Base-by-base conservation (phyloP, 2,329 filamentous ascomycete species). In the Myrmaecium sp. region DNA sequence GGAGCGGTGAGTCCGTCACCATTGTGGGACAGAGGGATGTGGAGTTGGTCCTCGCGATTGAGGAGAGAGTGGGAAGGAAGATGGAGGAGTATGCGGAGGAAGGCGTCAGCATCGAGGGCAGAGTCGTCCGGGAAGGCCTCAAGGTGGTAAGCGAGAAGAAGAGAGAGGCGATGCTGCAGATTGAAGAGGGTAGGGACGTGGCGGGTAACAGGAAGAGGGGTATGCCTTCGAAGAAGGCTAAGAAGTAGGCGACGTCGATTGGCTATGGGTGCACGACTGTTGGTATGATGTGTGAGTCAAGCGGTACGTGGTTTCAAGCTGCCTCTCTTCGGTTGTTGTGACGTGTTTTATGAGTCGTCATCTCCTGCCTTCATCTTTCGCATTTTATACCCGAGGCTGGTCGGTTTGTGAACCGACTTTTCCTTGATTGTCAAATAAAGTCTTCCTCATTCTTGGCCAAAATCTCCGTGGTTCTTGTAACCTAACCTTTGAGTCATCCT, bases 141-240 rank as follows among this genome's bases (percentile, higher is more conserved):
- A 94, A 92, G 63, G 52, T 81, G 23, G 89, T 98, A 5, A 76
- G 79, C n/a, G 80, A 91, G 60, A 92, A 86, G 67, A 94, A 93
- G 65, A 68, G 84, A 30, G 83, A 94, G 55, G 89, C 86, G 1
- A 49, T 86, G 49, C 52, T 94, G 40, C 81, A 91, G 52, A 81
- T 95, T 37, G 89, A 94, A 49, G 82, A 95, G 54, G 77, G 80
- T 7, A 74, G 77, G 41, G 84, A 95, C 54, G 82, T 94, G 4
- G 71, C 78, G 30, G 89, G 89, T n/a, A 89, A 91, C 59, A 60
- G 69, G 38, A 60, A 58, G 39, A 62, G 38, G 28, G 49, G 50
- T 3, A 44, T 53, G 43, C 14, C 26, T n/a, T n/a, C n/a, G n/a
- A n/a, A n/a, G 11, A 37, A 36, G 33, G 17, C 17, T 15, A 26